Conservation (phyloP, 177 flowering plant species). For the Vitis hybrid region DNA sequence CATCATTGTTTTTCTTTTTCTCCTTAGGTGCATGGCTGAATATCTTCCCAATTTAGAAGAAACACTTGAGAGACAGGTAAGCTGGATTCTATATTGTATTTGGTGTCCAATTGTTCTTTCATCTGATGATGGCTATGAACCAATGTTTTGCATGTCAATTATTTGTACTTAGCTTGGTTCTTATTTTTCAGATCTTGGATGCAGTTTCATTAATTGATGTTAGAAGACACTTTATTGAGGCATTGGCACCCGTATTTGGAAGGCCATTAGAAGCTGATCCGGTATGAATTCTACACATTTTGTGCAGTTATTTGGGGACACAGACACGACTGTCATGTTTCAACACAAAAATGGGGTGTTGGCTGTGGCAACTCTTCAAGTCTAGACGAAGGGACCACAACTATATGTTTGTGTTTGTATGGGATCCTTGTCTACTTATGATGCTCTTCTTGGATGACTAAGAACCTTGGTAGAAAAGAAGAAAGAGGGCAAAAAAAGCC, state of each 20-base stretch:
- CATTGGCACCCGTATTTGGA: conserved; percentile 71
- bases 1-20: conserved; percentile 9
- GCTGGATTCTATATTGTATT: conserved; percentile 15
- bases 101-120: background rate
- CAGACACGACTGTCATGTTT: no score
- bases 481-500: no score
- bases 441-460: no score
- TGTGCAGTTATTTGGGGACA: background rate
- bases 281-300: conserved; percentile 33
- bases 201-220: conserved; percentile 68
- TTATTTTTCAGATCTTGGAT: conserved; percentile 48
- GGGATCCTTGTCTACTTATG: no score
- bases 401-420: no score
- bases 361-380: no score
- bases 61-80: conserved; percentile 68
- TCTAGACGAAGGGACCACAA: no score
- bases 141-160: background rate
- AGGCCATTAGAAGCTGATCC: conserved; percentile 92
- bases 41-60: conserved; percentile 88
- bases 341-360: no score
- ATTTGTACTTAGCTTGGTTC: background rate
- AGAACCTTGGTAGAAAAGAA: no score
- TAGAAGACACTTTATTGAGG: conserved; percentile 77
- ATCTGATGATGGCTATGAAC: conserved; percentile 2
- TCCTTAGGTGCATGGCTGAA: conserved; percentile 93